These are phyloP conservation scores for Diddensiella santjacobensis DNA, from an alignment of 805 yeast genomes.

Conservation along the genomic window DNA sequence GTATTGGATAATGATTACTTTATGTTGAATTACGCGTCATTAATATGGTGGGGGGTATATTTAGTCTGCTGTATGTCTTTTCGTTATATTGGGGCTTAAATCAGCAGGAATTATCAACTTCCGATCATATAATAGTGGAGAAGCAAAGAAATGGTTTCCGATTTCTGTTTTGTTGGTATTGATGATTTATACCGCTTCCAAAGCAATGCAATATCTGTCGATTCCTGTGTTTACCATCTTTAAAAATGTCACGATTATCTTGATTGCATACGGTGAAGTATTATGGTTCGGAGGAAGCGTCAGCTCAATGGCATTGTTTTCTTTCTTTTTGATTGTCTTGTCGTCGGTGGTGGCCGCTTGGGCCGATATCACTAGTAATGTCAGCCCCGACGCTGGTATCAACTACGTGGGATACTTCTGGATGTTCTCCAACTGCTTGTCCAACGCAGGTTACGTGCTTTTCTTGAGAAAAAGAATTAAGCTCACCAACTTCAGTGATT, in stretches of 20 bases:
- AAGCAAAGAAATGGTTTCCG: conserved; percentile 93
- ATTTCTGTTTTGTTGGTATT: conserved; percentile 82
- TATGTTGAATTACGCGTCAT: too few species aligned
- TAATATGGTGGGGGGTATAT: too few species aligned
- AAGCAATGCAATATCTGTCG: conserved; percentile 84
- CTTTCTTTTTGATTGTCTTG: conserved; percentile 87
- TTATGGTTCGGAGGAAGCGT: conserved; percentile 94
- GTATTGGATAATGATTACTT: too few species aligned
- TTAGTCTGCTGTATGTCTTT: conserved; percentile 67
- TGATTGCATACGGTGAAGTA: conserved; percentile 98
- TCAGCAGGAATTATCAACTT: conserved; percentile 72
- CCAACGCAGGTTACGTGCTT: conserved; percentile 90
- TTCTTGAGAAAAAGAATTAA: conserved; percentile 97
- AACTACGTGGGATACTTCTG: conserved; percentile 83
- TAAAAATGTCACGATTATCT: conserved; percentile 93
- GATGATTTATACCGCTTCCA: conserved; percentile 95
- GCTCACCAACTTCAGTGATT: conserved; percentile 86
- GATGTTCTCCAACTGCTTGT: conserved; percentile 94
- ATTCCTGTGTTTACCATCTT: conserved; percentile 97
- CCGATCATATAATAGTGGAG: conserved; percentile 79
- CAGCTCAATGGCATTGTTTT: conserved; percentile 81
- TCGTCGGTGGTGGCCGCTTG: conserved; percentile 95
- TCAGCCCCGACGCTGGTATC: conserved; percentile 31
- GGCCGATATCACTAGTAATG: conserved; percentile 58
- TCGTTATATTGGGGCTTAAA: conserved; percentile 70